phyloP scores from a whole-genome alignment of 805 yeast genomes.

The Allodekkera sacchari region DNA sequence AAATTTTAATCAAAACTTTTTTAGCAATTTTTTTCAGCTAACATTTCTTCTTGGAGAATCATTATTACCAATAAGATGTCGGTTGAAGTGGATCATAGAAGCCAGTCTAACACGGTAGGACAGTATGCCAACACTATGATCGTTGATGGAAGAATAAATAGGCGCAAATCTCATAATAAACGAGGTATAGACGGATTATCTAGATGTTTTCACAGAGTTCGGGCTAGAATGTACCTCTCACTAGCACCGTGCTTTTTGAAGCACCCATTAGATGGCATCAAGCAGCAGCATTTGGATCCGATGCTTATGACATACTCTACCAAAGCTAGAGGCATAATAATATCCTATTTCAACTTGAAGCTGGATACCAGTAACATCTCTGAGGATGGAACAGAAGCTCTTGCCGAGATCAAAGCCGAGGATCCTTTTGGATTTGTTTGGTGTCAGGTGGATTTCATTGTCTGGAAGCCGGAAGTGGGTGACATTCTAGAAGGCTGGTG shows the following conservation, averaged over 20 bases:
- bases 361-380: slow-evolving; percentile 34
- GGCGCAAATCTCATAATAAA: neutral
- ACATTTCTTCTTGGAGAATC: neutral
- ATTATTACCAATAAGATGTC: slow-evolving; percentile 2
- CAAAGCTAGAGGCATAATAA: slow-evolving; percentile 71
- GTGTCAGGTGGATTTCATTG: slow-evolving; percentile 72
- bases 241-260: slow-evolving; percentile 75
- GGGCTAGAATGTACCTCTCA: slow-evolving; percentile 65
- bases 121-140: neutral
- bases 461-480: slow-evolving; percentile 89
- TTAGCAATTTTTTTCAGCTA: no score
- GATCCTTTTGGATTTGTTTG: slow-evolving; percentile 86
- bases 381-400: slow-evolving; percentile 32
- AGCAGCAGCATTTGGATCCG: slow-evolving; percentile 84
- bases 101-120: neutral
- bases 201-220: slow-evolving; percentile 59
- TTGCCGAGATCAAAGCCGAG: slow-evolving; percentile 66
- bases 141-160: slow-evolving; percentile 1
- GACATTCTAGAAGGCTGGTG: slow-evolving; percentile 81
- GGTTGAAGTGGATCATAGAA: neutral
- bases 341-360: slow-evolving; percentile 65
- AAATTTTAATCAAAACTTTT: no score
- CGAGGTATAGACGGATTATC: slow-evolving; percentile 36
- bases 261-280: slow-evolving; percentile 70
- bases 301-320: slow-evolving; percentile 75